Percentiles rank a stretch among this genome's conserved stretches.
Conservation (phyloP, 2,329 filamentous ascomycete genomes). For the Fusarium metavorans region DNA sequence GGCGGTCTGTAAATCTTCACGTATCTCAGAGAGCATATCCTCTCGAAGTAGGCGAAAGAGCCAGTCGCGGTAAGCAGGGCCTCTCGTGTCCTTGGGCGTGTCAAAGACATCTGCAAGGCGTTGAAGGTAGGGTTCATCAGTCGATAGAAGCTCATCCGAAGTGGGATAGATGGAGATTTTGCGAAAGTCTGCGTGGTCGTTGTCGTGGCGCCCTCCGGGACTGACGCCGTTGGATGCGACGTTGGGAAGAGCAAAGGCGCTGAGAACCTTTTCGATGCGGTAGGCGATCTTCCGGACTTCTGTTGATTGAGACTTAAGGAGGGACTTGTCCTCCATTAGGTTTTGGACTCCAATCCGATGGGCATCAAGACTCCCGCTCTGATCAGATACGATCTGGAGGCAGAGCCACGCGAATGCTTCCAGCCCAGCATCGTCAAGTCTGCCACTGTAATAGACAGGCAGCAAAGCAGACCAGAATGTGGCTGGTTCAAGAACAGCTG, state of each 20-base stretch:
- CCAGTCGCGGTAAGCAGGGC: conserved; percentile 71
- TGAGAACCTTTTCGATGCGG: conserved; percentile 55
- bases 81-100: conserved; percentile 50
- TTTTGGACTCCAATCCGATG: conserved; percentile 38
- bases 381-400: conserved; percentile 54
- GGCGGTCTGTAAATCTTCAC: conserved; percentile 68
- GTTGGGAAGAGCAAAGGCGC: conserved; percentile 29
- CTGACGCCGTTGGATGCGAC: conserved; percentile 17
- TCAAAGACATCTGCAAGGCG: conserved; percentile 62
- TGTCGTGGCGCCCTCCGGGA: conserved; percentile 79
- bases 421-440: conserved; percentile 49
- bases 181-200: conserved; percentile 73
- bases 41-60: conserved; percentile 79
- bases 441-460: conserved; percentile 40
- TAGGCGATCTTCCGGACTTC: conserved; percentile 46
- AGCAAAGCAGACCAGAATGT: conserved; percentile 66
- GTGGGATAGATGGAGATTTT: conserved; percentile 75
- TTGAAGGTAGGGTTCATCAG: conserved; percentile 66
- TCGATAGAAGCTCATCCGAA: conserved; percentile 70
- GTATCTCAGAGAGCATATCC: conserved; percentile 76
- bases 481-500: conserved; percentile 63
- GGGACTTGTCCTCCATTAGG: conserved; percentile 38
- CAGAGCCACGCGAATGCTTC: conserved; percentile 62
- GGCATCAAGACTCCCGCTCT: conserved; percentile 22
- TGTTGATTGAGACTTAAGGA: conserved; percentile 42